phyloP scores from a whole-genome alignment of 257 asterid species.

The Cordia subcordata region DNA sequence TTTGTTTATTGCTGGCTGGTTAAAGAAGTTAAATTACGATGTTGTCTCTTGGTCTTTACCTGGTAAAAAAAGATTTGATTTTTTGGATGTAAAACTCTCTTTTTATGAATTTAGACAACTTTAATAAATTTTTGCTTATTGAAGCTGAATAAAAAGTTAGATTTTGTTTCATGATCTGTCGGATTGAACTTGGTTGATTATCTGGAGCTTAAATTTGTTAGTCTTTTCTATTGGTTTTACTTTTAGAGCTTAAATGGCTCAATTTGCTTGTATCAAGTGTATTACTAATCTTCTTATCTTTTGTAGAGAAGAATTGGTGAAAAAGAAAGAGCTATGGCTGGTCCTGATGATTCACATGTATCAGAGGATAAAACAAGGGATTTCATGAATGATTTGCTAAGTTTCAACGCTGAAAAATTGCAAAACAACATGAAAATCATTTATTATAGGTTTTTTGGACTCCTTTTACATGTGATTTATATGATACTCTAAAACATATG shows the following conservation, averaged over 20 bases:
- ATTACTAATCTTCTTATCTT: no score
- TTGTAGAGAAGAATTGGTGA: no score
- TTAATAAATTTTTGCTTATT: no score
- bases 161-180: no score
- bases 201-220: background rate
- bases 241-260: no score
- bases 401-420: slow-evolving; percentile 65
- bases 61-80: background rate
- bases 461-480: background rate
- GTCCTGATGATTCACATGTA: slow-evolving; percentile 39
- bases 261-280: no score
- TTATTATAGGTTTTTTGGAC: slow-evolving; percentile 49
- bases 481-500: background rate
- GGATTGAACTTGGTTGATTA: background rate
- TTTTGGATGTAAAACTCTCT: background rate
- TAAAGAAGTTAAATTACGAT: background rate
- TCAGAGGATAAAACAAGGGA: slow-evolving; percentile 45
- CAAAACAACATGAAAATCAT: slow-evolving; percentile 65
- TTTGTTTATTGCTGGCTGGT: no score
- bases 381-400: slow-evolving; percentile 49
- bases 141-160: no score
- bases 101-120: background rate
- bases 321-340: slow-evolving; percentile 42
- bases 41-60: background rate
- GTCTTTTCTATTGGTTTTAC: no score